Conservation (phyloP, 169 alveolate genomes). For the Plasmodium vinckei region DNA sequence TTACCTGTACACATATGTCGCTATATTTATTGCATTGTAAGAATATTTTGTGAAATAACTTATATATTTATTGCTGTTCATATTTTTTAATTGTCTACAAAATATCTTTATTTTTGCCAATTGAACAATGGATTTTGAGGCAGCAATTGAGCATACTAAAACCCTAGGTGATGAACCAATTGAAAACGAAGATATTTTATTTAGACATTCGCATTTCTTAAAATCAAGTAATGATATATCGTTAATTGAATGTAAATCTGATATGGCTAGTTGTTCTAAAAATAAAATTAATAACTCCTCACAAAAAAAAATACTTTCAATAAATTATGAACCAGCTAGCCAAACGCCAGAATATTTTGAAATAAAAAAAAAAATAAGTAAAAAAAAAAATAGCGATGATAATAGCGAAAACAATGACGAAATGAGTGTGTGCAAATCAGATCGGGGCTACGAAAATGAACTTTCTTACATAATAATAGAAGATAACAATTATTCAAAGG, state of each 20-base stretch:
- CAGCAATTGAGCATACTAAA: background rate
- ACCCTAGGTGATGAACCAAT: background rate
- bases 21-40: too few relatives aligned
- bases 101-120: too few relatives aligned
- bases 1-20: too few relatives aligned
- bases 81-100: too few relatives aligned
- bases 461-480: too few relatives aligned
- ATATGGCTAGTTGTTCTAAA: background rate
- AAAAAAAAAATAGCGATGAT: background rate
- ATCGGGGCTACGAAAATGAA: background rate
- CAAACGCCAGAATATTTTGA: slow-evolving; percentile 9
- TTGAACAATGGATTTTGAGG: slow-evolving; percentile 2
- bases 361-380: slow-evolving; percentile 8
- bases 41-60: too few relatives aligned
- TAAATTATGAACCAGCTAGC: slow-evolving; percentile 60
- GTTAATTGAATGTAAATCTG: slow-evolving; percentile 7
- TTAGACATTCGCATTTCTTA: slow-evolving; percentile 17
- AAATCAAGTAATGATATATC: slow-evolving; percentile 22
- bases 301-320: slow-evolving; percentile 6
- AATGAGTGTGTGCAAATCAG: background rate
- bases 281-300: slow-evolving; percentile 6
- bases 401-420: background rate
- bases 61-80: too few relatives aligned
- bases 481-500: too few relatives aligned
- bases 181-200: background rate